Percentiles rank a stretch among this genome's conserved stretches.
Evolutionary conservation across 805 yeast genomes (phyloP).

Genomic region (Saccharomycopsis microspora): DNA sequence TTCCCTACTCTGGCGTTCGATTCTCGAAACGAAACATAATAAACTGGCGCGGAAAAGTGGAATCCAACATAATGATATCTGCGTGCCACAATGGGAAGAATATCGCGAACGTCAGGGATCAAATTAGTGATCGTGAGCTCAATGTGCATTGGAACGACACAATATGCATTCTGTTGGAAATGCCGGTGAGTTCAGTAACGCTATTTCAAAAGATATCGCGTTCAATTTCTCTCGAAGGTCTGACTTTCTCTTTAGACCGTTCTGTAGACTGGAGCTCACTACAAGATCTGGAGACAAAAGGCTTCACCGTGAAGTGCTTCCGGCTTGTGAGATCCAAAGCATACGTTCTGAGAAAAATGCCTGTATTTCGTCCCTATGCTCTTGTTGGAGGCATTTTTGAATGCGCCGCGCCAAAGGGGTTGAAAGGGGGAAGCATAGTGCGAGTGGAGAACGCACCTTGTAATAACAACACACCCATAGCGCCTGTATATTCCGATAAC

Average conservation of each 20-base stretch:
- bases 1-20: conserved; percentile 13
- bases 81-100: conserved; percentile 10
- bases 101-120: conserved; percentile 1
- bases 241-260: too few species aligned
- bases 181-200: not conserved
- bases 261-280: too few species aligned
- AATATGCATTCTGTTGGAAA: conserved; percentile 1
- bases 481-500: conserved; percentile 12
- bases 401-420: not conserved
- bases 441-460: conserved; percentile 8
- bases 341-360: conserved; percentile 3
- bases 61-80: conserved; percentile 2
- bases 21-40: conserved; percentile 6
- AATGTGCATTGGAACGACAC: conserved; percentile 14
- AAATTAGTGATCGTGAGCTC: not conserved
- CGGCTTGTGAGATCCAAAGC: conserved; percentile 6
- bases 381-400: conserved; percentile 12
- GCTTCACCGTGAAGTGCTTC: conserved; percentile 1
- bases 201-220: too few species aligned
- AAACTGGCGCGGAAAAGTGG: not conserved
- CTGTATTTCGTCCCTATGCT: conserved; percentile 6
- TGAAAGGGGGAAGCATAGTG: not conserved
- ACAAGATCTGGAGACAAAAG: too few species aligned
- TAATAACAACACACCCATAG: conserved; percentile 3
- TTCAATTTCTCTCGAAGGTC: too few species aligned